Conservation (phyloP, 352 stramenopile genomes). For the Peronospora destructor region DNA sequence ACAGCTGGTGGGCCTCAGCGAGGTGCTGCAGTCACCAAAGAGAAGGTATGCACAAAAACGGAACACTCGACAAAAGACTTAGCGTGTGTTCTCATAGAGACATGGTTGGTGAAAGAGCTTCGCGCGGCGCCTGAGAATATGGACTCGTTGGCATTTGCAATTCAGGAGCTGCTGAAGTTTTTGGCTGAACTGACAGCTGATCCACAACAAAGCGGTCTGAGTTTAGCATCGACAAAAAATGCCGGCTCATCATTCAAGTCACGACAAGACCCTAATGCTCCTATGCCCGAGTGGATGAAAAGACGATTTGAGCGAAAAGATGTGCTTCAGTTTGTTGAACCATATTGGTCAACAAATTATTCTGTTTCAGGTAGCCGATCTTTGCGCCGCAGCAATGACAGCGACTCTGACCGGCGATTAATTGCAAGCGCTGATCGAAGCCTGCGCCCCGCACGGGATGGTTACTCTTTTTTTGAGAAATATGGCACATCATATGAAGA, state of each 20-base stretch:
- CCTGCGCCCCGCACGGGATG: conserved; percentile 23
- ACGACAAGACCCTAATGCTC: conserved; percentile 7
- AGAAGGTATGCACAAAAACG: conserved; percentile 34
- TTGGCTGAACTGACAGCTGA: conserved; percentile 63
- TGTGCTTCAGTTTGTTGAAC: conserved; percentile 82
- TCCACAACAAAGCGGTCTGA: conserved; percentile 67
- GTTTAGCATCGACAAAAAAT: conserved; percentile 19
- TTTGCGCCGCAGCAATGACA: conserved; percentile 10
- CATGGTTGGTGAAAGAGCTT: conserved; percentile 75
- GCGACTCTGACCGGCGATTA: conserved; percentile 9
- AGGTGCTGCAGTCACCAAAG: conserved; percentile 26
- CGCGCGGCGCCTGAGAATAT: conserved; percentile 79
- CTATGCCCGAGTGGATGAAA: conserved; percentile 84
- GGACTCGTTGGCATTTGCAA: conserved; percentile 73
- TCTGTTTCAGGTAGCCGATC: conserved; percentile 26
- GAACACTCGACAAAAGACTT: conserved; percentile 79
- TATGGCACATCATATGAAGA: conserved; percentile 70
- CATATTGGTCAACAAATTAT: conserved; percentile 88
- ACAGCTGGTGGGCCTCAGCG: conserved; percentile 24
- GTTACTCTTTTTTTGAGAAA: conserved; percentile 71
- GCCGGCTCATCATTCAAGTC: conserved; percentile 17
- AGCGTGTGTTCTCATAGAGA: conserved; percentile 76
- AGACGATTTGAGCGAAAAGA: conserved; percentile 75
- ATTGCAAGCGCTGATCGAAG: conserved; percentile 21
- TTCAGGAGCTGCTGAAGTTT: conserved; percentile 83